phyloP scores from a whole-genome alignment of 1,284 basidiomycete genomes.

The Trichosporon asahii region DNA sequence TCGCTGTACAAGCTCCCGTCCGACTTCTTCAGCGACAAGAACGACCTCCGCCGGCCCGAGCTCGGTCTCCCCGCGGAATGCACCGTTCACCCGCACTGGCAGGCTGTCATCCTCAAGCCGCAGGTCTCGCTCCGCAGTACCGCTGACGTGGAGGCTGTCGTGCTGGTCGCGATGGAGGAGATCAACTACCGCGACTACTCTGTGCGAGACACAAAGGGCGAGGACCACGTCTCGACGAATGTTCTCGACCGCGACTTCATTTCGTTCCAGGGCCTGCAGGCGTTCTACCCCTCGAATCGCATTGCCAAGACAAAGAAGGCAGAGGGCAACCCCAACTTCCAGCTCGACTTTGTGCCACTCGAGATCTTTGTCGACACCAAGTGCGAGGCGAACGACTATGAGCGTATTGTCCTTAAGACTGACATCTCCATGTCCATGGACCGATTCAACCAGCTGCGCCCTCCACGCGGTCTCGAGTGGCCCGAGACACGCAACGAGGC shows the following conservation, averaged over 20 bases:
- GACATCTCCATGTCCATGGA: conserved; percentile 84
- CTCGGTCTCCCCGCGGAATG: conserved; percentile 47
- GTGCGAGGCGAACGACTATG: conserved; percentile 76
- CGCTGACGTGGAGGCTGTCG: conserved; percentile 61
- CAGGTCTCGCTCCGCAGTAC: conserved; percentile 80
- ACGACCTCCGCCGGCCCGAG: conserved; percentile 22
- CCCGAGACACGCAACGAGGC: conserved; percentile 46
- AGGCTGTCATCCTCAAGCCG: conserved; percentile 82
- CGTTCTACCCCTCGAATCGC: conserved; percentile 68
- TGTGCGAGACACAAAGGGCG: conserved; percentile 74
- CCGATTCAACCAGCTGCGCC: conserved; percentile 86
- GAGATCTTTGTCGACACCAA: conserved; percentile 83
- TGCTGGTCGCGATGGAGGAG: conserved; percentile 77
- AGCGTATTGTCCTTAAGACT: conserved; percentile 85
- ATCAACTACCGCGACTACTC: conserved; percentile 75
- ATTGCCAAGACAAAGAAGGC: conserved; percentile 14
- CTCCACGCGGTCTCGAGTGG: conserved; percentile 64
- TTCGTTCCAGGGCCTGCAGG: conserved; percentile 74
- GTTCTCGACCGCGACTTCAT: conserved; percentile 80
- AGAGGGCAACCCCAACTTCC: conserved; percentile 4
- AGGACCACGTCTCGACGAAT: conserved; percentile 77
- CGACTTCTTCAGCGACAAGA: conserved; percentile 22
- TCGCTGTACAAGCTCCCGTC: conserved; percentile 28
- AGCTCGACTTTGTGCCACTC: conserved; percentile 65
- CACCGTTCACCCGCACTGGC: conserved; percentile 61